These are phyloP conservation scores for Puccinia hordei DNA, from an alignment of 1,284 basidiomycete genomes.

Conservation along the genomic window DNA sequence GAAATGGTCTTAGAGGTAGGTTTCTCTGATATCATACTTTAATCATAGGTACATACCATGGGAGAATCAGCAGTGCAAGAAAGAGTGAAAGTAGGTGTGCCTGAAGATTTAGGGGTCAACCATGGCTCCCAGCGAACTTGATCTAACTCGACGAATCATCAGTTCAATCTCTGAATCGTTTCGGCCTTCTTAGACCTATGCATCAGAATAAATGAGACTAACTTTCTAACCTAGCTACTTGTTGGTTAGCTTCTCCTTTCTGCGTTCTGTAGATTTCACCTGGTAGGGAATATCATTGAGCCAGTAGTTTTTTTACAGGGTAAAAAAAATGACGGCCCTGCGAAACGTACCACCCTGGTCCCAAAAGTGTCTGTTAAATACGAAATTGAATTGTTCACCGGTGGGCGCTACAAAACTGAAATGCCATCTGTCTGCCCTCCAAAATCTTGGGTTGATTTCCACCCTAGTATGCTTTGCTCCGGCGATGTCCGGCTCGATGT, in stretches of 20 bases:
- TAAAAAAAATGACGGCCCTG: not conserved
- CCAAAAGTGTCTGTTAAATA: not conserved
- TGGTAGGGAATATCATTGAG: not conserved
- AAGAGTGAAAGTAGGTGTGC: constrained; percentile 1
- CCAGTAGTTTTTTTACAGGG: not conserved
- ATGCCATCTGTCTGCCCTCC: constrained; percentile 7
- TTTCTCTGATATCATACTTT: not conserved
- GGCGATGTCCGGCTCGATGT: not conserved
- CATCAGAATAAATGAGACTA: not conserved
- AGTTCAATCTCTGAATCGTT: not conserved
- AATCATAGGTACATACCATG: not conserved
- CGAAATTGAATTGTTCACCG: not conserved
- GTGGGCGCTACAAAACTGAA: not conserved
- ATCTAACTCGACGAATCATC: not conserved
- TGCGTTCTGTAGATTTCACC: not conserved
- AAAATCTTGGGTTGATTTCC: not conserved
- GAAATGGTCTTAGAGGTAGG: not conserved
- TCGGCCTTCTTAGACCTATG: no score
- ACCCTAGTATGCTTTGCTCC: not conserved
- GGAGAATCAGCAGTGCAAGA: not conserved
- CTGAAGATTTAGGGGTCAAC: not conserved
- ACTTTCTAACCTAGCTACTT: constrained; percentile 2
- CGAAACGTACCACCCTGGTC: not conserved
- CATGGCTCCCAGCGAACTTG: constrained; percentile 16
- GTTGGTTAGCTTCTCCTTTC: not conserved